Conservation (phyloP, 441 rosid genomes). For the Gossypium davidsonii region DNA sequence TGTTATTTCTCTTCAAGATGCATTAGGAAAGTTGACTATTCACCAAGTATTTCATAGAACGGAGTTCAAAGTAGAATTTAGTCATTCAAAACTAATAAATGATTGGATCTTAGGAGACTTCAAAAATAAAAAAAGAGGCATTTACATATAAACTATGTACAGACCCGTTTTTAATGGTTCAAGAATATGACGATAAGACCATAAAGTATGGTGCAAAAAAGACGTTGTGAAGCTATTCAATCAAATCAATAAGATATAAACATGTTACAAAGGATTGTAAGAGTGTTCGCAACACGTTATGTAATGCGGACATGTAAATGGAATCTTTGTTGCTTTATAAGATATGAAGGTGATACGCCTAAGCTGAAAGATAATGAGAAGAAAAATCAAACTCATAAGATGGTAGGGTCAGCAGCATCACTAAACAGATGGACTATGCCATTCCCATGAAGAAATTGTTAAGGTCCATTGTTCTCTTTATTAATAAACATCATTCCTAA, state of each 20-base stretch:
- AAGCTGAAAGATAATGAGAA: conserved; percentile 7
- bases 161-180: neutral
- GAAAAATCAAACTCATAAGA: conserved; percentile 3
- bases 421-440: neutral
- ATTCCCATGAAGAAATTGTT: conserved; percentile 1
- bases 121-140: neutral
- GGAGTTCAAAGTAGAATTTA: neutral
- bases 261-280: neutral
- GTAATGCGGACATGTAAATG: neutral
- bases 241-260: neutral
- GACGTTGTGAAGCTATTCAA: neutral
- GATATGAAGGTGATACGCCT: neutral
- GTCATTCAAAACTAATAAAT: conserved; percentile 1
- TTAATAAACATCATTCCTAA: neutral
- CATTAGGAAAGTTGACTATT: neutral
- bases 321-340: neutral
- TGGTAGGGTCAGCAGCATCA: neutral
- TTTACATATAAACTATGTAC: neutral
- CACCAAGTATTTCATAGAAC: neutral
- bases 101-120: neutral
- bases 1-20: conserved; percentile 1
- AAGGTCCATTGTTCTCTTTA: neutral
- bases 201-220: neutral
- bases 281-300: neutral
- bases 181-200: neutral